Percentiles rank a stretch among this genome's conserved stretches.
Evolutionary conservation across 2,329 filamentous ascomycete species (phyloP).

Genomic region (Pseudogymnoascus sp.): DNA sequence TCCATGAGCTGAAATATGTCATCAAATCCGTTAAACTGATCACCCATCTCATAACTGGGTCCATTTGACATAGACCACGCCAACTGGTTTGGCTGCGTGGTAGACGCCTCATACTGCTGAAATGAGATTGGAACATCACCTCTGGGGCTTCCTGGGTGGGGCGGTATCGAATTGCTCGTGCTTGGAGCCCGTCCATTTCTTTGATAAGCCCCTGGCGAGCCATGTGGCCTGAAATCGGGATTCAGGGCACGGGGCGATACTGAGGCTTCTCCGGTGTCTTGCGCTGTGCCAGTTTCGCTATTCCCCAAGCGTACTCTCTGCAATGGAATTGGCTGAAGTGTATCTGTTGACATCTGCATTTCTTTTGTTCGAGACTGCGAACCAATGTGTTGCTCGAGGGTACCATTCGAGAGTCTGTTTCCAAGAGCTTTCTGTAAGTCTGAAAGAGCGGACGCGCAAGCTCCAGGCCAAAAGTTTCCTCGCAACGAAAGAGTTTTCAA

Average conservation of each 20-base stretch:
- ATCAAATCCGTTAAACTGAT: background rate
- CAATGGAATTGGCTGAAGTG: background rate
- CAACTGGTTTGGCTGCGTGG: background rate
- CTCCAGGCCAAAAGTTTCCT: slow-evolving; percentile 30
- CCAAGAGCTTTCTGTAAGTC: slow-evolving; percentile 27
- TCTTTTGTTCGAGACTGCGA: background rate
- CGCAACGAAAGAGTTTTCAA: slow-evolving; percentile 27
- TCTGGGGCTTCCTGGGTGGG: background rate
- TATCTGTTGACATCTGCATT: background rate
- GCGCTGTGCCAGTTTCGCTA: background rate
- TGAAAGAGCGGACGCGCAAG: slow-evolving; percentile 30
- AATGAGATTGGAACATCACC: background rate
- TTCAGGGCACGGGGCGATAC: background rate
- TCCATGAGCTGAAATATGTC: slow-evolving; percentile 20
- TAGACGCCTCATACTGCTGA: background rate
- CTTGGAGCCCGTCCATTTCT: background rate
- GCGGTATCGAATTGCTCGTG: background rate
- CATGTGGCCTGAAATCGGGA: background rate
- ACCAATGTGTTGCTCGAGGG: background rate
- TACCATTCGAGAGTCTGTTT: background rate
- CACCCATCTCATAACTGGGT: background rate
- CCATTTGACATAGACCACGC: background rate
- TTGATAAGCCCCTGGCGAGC: background rate
- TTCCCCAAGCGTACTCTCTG: background rate
- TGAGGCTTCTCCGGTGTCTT: background rate